phyloP scores from a whole-genome alignment of 495 filamentous ascomycete species.

The Neurospora hispaniola region DNA sequence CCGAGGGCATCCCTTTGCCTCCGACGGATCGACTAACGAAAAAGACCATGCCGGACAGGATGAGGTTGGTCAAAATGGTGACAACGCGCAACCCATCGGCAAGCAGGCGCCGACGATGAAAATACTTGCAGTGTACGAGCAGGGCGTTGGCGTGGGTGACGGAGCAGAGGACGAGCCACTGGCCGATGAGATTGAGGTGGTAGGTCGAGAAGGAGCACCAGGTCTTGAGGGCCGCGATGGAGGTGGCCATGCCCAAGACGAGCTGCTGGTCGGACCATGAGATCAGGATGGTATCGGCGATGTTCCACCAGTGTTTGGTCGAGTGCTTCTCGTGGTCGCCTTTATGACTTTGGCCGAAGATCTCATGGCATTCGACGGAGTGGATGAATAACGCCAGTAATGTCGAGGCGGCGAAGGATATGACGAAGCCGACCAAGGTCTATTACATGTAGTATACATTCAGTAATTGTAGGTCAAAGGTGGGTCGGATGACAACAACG shows the following conservation, averaged over 20 bases:
- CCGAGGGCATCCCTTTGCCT: not conserved
- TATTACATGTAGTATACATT: not conserved
- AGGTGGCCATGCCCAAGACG: slow-evolving; percentile 2
- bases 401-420: not conserved
- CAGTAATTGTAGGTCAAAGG: not conserved
- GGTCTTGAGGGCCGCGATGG: not conserved
- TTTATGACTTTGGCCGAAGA: not conserved
- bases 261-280: slow-evolving; percentile 4
- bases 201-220: slow-evolving; percentile 4
- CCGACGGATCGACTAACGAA: not conserved
- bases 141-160: slow-evolving; percentile 4
- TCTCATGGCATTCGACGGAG: not conserved
- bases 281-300: not conserved
- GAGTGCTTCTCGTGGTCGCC: not conserved
- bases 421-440: not conserved
- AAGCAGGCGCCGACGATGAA: not conserved
- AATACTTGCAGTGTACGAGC: slow-evolving; percentile 3
- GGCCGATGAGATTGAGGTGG: slow-evolving; percentile 4
- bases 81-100: not conserved
- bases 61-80: not conserved
- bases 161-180: slow-evolving; percentile 3
- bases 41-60: not conserved
- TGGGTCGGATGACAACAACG: not conserved
- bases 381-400: not conserved
- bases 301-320: not conserved